Base-by-base conservation (phyloP, 176 grass and related monocot genomes). In the Juncus effusus region DNA sequence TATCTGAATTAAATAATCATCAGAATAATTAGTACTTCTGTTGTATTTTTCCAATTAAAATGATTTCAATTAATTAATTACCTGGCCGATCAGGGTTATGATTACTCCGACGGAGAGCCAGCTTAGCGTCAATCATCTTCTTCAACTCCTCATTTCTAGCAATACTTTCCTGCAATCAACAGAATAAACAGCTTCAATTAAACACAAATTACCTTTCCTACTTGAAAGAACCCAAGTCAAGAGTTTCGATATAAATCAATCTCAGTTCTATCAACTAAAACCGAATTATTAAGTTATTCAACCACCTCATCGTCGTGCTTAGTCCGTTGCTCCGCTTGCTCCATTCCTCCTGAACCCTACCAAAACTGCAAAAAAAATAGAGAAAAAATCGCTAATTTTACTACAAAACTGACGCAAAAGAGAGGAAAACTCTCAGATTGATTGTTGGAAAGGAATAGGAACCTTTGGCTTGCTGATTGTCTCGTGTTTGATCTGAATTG, bases 1-100 rank as follows among this genome's bases (percentile, higher is more conserved):
- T 74, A 82, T 99, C 94, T 99, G 81, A 59, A 78, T 80, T 67
- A 73, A 77, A 72, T 71, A n/a, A 74, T 86, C 65, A 3, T 44
- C 39, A 72, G 52, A 77, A 19, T 7, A 76, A 72, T 4, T 52
- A 66, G 81, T 40, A 36, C 51, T 51, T 50, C 19, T 28, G 19
- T 28, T 28, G 19, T 28, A 28, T 28, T 28, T 28, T 45, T 62
- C 51, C 14, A 9, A 36, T 49, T 45, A 40, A 16, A 44, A 13
- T 16, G 3, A 52, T 76, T 63, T 2, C 12, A 16, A 4, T 67
- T 38, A 14, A 10, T 62, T 40, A 63, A 11, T 42, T 90, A 99
- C 89, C 95, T 10, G 95, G 95, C 54, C 95, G 89, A 86, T 90
- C 85, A 84, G 95, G 86, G 59, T 94, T 99, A 60, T 87, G 78